Percentiles rank a stretch among this genome's conserved stretches.
These are phyloP conservation scores for Ampelocalamus luodianensis DNA, from an alignment of 176 grass and related monocot genomes.

Conservation along the genomic window DNA sequence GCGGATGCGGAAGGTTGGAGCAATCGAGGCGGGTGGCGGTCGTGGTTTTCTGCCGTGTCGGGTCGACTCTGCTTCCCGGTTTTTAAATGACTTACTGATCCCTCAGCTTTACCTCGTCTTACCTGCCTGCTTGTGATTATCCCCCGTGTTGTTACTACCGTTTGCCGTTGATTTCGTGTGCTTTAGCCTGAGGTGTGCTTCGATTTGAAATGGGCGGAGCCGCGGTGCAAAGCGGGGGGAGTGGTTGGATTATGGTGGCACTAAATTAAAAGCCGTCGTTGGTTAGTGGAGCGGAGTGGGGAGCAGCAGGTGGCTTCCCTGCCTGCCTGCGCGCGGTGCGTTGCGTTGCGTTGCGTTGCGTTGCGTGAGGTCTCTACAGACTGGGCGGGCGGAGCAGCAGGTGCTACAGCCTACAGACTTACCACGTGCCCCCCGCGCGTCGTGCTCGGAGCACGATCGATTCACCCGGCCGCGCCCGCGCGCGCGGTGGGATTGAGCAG, in stretches of 20 bases:
- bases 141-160: background rate
- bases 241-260: slow-evolving; percentile 48
- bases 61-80: slow-evolving; percentile 4
- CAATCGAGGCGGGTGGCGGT: slow-evolving; percentile 3
- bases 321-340: background rate
- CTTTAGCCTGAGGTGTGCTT: background rate
- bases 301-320: background rate
- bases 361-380: background rate
- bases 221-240: slow-evolving; percentile 10
- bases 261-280: slow-evolving; percentile 29
- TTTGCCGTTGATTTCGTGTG: background rate
- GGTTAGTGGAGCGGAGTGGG: slow-evolving; percentile 44
- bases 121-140: slow-evolving; percentile 18
- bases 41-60: slow-evolving; percentile 27
- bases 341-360: no score
- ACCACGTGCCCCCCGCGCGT: slow-evolving; percentile 4
- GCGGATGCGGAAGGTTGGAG: slow-evolving; percentile 8
- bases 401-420: background rate
- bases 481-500: background rate
- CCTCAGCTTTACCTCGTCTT: background rate
- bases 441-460: background rate
- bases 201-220: slow-evolving; percentile 26
- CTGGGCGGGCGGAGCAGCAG: background rate
- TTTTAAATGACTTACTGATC: slow-evolving; percentile 40
- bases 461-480: background rate